Conservation (phyloP, 257 asterid genomes). For the Solanum etuberosum region DNA sequence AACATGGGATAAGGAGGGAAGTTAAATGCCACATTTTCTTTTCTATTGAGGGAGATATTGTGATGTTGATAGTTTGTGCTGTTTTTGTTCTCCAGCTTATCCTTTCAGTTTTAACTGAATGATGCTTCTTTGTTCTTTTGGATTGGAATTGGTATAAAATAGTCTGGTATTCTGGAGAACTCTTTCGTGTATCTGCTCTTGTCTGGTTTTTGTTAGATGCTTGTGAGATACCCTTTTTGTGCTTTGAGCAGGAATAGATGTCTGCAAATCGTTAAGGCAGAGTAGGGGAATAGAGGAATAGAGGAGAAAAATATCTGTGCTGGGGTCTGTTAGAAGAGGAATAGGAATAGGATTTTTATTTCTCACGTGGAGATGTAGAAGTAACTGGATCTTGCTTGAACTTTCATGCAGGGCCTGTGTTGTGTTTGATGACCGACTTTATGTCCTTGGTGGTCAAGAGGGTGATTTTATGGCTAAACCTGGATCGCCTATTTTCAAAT, state of each 20-base stretch:
- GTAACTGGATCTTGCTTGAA: neutral
- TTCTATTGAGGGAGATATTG: neutral
- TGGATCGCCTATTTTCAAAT: constrained; percentile 85
- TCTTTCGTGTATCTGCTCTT: neutral
- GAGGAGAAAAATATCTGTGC: neutral
- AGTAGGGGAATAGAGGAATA: neutral
- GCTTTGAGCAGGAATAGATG: neutral
- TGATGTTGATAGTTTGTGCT: neutral
- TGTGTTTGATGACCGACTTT: constrained; percentile 53
- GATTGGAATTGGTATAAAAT: neutral
- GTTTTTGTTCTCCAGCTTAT: neutral
- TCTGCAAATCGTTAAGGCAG: neutral
- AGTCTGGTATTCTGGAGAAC: neutral
- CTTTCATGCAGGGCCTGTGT: constrained; percentile 62
- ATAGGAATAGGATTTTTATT: neutral
- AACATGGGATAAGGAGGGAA: neutral
- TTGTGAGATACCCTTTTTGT: neutral
- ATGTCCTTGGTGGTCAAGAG: constrained; percentile 83
- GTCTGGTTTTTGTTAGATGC: neutral
- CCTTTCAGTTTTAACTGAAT: neutral
- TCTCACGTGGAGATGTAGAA: neutral
- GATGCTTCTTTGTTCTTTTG: neutral
- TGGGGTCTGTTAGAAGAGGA: neutral
- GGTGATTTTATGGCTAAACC: constrained; percentile 97
- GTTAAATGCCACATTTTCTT: neutral